Conservation (phyloP, 2,329 filamentous ascomycete genomes). For the Ustulina deusta region DNA sequence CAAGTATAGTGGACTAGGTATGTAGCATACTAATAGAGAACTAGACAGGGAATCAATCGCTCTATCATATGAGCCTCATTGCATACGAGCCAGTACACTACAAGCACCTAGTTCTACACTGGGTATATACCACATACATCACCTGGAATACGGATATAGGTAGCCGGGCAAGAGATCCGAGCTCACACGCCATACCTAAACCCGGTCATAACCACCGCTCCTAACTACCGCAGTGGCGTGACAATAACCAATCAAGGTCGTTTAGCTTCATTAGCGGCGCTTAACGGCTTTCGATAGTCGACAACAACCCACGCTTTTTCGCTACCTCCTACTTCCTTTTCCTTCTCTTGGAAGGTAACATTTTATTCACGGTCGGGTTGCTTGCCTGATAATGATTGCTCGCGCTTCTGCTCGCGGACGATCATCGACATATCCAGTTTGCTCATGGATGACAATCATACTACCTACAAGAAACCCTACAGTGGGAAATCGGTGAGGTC, state of each 20-base stretch:
- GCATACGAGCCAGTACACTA: background rate
- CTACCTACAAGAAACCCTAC: conserved; percentile 9
- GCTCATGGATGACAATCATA: background rate
- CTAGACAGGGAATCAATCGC: background rate
- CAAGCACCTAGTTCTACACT: too few species aligned
- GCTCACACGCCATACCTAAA: conserved; percentile 14
- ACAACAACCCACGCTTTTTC: too few species aligned
- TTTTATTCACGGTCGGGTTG: background rate
- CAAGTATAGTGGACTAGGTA: too few species aligned
- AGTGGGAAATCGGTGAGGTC: conserved; percentile 26
- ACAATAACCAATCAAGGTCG: conserved; percentile 27
- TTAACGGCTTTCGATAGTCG: conserved; percentile 24
- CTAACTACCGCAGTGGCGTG: conserved; percentile 24
- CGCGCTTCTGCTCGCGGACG: background rate
- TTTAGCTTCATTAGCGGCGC: conserved; percentile 21
- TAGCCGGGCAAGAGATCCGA: conserved; percentile 18
- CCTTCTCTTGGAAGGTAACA: conserved; percentile 35
- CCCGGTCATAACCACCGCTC: conserved; percentile 8
- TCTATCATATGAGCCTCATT: background rate
- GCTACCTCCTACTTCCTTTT: background rate
- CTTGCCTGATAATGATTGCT: conserved; percentile 2
- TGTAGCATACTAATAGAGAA: too few species aligned
- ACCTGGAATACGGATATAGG: conserved; percentile 28
- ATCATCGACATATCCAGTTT: conserved; percentile 3
- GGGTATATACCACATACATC: too few species aligned